phyloP scores from a whole-genome alignment of 768 basidiomycete species.

The Kwoniella dendrophila region DNA sequence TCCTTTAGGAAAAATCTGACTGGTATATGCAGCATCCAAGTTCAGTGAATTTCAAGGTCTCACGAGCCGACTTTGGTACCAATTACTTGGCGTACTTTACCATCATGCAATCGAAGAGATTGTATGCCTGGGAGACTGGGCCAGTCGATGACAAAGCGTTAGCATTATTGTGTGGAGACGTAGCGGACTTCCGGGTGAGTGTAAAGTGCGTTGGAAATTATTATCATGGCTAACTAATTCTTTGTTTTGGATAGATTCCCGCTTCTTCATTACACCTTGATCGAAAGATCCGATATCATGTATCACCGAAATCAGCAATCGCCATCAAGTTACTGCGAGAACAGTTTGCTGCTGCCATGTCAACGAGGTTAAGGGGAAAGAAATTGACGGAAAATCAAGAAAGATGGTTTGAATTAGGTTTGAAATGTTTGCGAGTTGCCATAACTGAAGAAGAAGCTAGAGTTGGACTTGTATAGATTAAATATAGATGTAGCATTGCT shows the following conservation, averaged over 20 bases:
- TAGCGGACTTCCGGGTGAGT: constrained; percentile 75
- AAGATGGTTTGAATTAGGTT: constrained; percentile 73
- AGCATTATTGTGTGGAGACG: constrained; percentile 81
- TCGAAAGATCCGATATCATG: constrained; percentile 75
- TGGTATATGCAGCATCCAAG: constrained; percentile 67
- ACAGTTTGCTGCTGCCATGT: constrained; percentile 64
- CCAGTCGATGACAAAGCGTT: constrained; percentile 82
- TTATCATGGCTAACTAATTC: background rate
- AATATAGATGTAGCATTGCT: background rate
- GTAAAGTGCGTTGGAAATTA: background rate
- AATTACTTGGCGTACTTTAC: constrained; percentile 83
- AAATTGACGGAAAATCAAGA: constrained; percentile 64
- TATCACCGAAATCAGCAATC: constrained; percentile 70
- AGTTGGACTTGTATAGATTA: constrained; percentile 22
- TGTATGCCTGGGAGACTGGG: constrained; percentile 78
- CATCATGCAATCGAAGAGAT: constrained; percentile 88
- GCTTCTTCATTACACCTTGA: constrained; percentile 76
- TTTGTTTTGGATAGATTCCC: constrained; percentile 61
- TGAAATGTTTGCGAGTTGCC: constrained; percentile 56
- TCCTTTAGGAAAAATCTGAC: background rate
- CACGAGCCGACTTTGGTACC: constrained; percentile 69
- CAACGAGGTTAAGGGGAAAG: constrained; percentile 67
- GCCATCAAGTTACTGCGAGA: constrained; percentile 78
- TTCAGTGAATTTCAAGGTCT: constrained; percentile 80
- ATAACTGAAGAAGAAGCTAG: constrained; percentile 18